phyloP scores from a whole-genome alignment of 805 yeast species.

The Candida montana region DNA sequence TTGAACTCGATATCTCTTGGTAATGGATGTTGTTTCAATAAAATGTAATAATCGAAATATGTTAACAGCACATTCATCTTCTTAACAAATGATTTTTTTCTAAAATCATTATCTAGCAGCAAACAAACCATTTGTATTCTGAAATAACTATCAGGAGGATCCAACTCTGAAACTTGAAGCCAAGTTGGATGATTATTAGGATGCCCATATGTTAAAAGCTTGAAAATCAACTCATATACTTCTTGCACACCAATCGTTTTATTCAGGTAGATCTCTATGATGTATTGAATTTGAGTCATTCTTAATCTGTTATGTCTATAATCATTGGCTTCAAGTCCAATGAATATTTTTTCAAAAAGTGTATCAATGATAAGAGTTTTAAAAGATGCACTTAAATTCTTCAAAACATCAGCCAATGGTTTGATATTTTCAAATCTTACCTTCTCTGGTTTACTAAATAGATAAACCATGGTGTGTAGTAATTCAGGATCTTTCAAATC shows the following conservation, averaged over 20 bases:
- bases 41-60: constrained; percentile 67
- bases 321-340: constrained; percentile 63
- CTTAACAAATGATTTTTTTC: constrained; percentile 13
- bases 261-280: constrained; percentile 51
- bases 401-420: constrained; percentile 44
- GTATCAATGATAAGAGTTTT: constrained; percentile 50
- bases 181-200: constrained; percentile 51
- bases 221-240: constrained; percentile 47
- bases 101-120: constrained; percentile 31
- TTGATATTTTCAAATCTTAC: constrained; percentile 53
- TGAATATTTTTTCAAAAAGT: constrained; percentile 53
- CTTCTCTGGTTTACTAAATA: constrained; percentile 57
- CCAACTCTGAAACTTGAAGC: constrained; percentile 38
- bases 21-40: constrained; percentile 54
- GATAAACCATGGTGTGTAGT: constrained; percentile 27
- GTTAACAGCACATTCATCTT: constrained; percentile 39
- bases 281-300: constrained; percentile 52
- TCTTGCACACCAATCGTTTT: constrained; percentile 41
- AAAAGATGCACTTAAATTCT: constrained; percentile 35
- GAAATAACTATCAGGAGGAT: constrained; percentile 64
- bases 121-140: constrained; percentile 53
- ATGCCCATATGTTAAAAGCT: constrained; percentile 62
- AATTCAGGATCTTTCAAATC: constrained; percentile 41
- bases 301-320: constrained; percentile 55
- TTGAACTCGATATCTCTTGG: constrained; percentile 59